phyloP scores from a whole-genome alignment of 1,284 basidiomycete genomes.

The Apiotrichum brassicae region DNA sequence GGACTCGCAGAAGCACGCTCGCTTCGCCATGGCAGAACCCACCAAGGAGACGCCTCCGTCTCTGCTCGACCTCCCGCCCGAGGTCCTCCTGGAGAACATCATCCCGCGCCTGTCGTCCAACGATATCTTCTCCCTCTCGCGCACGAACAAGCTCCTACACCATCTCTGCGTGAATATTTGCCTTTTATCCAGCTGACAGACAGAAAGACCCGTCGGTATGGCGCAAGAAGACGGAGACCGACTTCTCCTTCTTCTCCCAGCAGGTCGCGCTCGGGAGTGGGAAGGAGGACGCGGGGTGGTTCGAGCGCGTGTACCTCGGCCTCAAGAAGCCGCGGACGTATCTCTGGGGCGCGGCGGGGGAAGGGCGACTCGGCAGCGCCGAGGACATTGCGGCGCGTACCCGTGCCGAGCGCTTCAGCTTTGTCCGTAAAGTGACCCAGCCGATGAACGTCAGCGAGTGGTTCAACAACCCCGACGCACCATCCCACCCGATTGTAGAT shows the following conservation, averaged over 20 bases:
- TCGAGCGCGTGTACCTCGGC: conserved; percentile 70
- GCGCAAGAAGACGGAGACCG: conserved; percentile 62
- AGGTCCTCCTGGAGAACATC: conserved; percentile 67
- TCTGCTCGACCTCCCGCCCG: conserved; percentile 44
- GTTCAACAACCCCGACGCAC: conserved; percentile 1
- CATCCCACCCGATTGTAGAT: conserved; percentile 49
- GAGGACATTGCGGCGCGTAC: background rate
- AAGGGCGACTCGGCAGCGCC: conserved; percentile 19
- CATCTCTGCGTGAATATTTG: conserved; percentile 45
- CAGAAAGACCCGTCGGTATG: conserved; percentile 69
- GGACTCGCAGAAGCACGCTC: no score
- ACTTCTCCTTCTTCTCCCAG: conserved; percentile 66
- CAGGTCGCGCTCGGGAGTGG: conserved; percentile 19
- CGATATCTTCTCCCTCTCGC: conserved; percentile 56
- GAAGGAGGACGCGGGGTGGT: conserved; percentile 50
- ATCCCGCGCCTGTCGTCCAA: conserved; percentile 56
- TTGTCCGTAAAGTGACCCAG: background rate
- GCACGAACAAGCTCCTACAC: conserved; percentile 24
- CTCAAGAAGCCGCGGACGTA: conserved; percentile 58
- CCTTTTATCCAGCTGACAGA: conserved; percentile 38
- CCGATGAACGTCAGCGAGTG: conserved; percentile 4
- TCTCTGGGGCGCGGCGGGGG: conserved; percentile 67
- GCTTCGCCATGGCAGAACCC: background rate
- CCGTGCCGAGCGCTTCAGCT: background rate
- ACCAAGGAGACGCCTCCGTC: background rate